A percentile compares a stretch with the other conserved stretches of the same genome.
Conservation (phyloP, 1,284 basidiomycete genomes). For the Gomphus bonarii region DNA sequence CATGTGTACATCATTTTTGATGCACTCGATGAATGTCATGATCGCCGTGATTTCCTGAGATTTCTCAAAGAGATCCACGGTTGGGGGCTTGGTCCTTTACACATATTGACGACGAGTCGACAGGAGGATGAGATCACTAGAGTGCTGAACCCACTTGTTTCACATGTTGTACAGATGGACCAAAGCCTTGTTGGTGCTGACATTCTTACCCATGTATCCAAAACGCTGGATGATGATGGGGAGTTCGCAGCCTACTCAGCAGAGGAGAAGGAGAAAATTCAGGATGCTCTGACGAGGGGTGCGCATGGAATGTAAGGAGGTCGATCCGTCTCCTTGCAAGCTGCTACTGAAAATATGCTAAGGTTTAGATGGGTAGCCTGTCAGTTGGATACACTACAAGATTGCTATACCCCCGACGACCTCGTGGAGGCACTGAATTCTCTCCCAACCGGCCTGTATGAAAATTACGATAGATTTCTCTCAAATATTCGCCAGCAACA, state of each 20-base stretch:
- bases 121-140: neutral
- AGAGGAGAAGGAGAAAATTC: neutral
- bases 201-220: neutral
- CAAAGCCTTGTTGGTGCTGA: neutral
- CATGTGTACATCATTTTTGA: neutral
- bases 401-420: neutral
- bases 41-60: neutral
- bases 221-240: neutral
- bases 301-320: neutral
- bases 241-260: neutral
- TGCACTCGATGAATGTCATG: neutral
- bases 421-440: neutral
- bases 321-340: neutral
- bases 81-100: neutral
- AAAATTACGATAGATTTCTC: neutral
- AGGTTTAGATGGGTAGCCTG: neutral
- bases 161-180: neutral
- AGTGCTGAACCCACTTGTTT: neutral
- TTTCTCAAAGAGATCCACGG: neutral
- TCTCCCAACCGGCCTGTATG: neutral
- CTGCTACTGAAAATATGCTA: neutral
- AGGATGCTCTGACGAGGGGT: neutral
- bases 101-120: neutral
- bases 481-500: neutral
- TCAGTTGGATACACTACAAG: neutral